Conservation (phyloP, 2,329 filamentous ascomycete genomes). For the Pyrenophora seminiperda region DNA sequence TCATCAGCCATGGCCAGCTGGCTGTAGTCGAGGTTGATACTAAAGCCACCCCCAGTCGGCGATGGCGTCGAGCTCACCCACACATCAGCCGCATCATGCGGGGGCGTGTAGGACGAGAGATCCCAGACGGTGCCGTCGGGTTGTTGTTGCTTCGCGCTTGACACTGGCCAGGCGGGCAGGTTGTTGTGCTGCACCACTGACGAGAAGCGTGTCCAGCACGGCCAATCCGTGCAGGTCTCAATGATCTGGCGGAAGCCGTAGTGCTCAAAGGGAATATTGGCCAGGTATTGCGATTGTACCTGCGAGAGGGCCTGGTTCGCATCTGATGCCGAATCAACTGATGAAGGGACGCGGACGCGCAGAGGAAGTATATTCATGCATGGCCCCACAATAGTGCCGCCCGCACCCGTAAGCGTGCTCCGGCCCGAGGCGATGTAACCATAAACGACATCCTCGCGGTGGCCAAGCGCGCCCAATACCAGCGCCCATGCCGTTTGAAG, state of each 20-base stretch:
- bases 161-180: not conserved
- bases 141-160: not conserved
- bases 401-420: constrained; percentile 30
- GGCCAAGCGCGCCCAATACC: constrained; percentile 35
- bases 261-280: constrained; percentile 18
- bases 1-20: not conserved
- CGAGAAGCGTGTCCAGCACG: constrained; percentile 4
- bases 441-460: constrained; percentile 39
- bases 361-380: constrained; percentile 45
- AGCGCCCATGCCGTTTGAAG: constrained; percentile 50
- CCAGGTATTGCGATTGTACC: constrained; percentile 46
- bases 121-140: not conserved
- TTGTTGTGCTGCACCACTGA: constrained; percentile 5
- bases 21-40: not conserved
- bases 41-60: not conserved
- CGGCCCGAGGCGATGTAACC: constrained; percentile 43
- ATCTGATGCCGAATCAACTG: not conserved
- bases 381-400: constrained; percentile 36
- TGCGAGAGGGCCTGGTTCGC: not conserved
- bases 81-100: not conserved
- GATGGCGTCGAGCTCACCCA: not conserved
- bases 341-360: constrained; percentile 18
- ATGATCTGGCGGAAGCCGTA: constrained; percentile 7
- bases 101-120: not conserved
- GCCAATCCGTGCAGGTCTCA: constrained; percentile 9